Percentiles rank a stretch among this genome's conserved stretches.
These are phyloP conservation scores for Larix kaempferi DNA, from an alignment of 75 land plant genomes.

Conservation along the genomic window DNA sequence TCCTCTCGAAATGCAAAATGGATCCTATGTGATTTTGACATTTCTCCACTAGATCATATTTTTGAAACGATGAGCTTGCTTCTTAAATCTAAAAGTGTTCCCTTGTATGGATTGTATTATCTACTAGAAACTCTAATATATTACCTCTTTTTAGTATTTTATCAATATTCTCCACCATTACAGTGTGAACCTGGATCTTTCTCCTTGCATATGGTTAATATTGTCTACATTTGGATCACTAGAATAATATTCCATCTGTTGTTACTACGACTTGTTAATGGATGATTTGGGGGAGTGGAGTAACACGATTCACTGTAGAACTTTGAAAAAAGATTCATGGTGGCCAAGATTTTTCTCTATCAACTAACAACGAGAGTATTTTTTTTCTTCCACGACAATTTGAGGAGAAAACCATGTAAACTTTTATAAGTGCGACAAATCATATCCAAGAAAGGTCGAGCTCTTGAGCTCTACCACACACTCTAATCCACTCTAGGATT, in stretches of 20 bases:
- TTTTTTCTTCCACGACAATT: too few species aligned
- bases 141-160: constrained; percentile 96
- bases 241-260: constrained; percentile 81
- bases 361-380: too few species aligned
- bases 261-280: too few species aligned
- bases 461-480: too few species aligned
- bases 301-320: too few species aligned
- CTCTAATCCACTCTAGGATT: too few species aligned
- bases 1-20: constrained; percentile 82
- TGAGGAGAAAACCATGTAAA: too few species aligned
- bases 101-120: constrained; percentile 93
- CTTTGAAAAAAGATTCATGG: too few species aligned
- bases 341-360: too few species aligned
- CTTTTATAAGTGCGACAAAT: too few species aligned
- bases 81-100: constrained; percentile 74
- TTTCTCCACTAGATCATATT: constrained; percentile 87
- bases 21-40: constrained; percentile 83
- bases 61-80: constrained; percentile 83
- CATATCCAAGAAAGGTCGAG: too few species aligned
- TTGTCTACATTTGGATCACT: constrained; percentile 80
- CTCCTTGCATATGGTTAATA: constrained; percentile 71
- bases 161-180: constrained; percentile 98
- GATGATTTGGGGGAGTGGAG: too few species aligned
- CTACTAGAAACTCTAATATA: constrained; percentile 85
- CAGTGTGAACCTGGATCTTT: constrained; percentile 76